Evolutionary conservation across 2,329 filamentous ascomycete genomes (phyloP).

Genomic region (Zymoseptoria ardabiliae): DNA sequence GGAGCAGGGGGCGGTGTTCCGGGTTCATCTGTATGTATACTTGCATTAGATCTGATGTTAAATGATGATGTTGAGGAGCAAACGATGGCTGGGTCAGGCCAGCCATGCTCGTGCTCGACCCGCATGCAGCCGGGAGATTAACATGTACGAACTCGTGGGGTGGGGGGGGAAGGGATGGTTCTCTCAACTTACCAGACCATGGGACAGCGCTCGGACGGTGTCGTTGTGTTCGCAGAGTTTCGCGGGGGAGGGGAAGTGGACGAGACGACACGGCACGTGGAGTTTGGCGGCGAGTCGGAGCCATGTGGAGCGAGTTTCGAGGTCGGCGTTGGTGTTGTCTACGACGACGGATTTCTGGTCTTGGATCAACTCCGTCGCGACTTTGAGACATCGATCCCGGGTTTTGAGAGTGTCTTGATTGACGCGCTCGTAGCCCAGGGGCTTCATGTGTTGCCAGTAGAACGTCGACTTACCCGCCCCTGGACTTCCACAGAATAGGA

Average conservation of each 20-base stretch:
- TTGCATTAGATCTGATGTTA: conserved; percentile 9
- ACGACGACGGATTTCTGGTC: conserved; percentile 65
- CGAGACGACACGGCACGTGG: conserved; percentile 70
- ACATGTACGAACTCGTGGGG: background rate
- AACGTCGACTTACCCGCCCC: conserved; percentile 90
- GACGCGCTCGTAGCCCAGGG: conserved; percentile 71
- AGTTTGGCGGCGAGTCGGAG: conserved; percentile 62
- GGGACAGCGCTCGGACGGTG: conserved; percentile 63
- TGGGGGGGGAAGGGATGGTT: background rate
- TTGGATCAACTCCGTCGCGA: conserved; percentile 57
- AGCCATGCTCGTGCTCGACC: too few species aligned
- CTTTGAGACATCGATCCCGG: conserved; percentile 60
- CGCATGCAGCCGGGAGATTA: too few species aligned
- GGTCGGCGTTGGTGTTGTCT: conserved; percentile 92
- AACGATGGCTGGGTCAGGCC: conserved; percentile 3
- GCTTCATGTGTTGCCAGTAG: conserved; percentile 70
- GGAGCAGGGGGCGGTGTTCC: conserved; percentile 66
- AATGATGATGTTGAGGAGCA: background rate
- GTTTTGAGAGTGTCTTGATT: conserved; percentile 88
- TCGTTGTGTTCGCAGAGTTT: conserved; percentile 80
- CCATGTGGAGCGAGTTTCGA: conserved; percentile 72
- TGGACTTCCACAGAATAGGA: conserved; percentile 82
- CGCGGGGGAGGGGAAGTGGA: conserved; percentile 70
- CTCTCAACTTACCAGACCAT: conserved; percentile 22
- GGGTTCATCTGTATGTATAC: conserved; percentile 60